Percentiles rank a stretch among this genome's conserved stretches.
Conservation (phyloP, 148 eudicot genomes). For the Nepenthes mirabilis region DNA sequence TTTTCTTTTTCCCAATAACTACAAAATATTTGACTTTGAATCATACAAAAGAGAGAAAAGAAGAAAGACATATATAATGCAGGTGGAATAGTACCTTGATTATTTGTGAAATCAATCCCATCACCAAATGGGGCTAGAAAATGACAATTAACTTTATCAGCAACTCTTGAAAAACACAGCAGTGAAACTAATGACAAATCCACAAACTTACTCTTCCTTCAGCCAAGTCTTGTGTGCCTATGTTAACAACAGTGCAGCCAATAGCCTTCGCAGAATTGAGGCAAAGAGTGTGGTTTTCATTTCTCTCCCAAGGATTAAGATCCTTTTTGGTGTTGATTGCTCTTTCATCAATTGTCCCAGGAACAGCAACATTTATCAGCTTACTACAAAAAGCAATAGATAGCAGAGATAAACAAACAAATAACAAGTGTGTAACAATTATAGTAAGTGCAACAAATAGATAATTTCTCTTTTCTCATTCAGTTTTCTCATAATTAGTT, state of each 20-base stretch:
- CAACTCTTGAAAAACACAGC: background rate
- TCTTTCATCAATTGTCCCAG: conserved; percentile 88
- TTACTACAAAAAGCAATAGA: conserved; percentile 36
- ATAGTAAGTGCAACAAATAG: no score
- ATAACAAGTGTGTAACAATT: no score
- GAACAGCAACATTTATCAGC: conserved; percentile 85
- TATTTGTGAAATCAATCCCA: conserved; percentile 78
- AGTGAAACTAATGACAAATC: background rate
- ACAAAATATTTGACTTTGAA: background rate
- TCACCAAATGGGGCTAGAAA: conserved; percentile 66
- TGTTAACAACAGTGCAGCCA: conserved; percentile 91
- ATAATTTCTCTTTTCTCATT: no score
- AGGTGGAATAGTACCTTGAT: conserved; percentile 36
- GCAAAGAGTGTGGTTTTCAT: conserved; percentile 89
- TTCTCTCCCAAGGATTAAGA: conserved; percentile 89
- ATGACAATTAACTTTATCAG: conserved; percentile 10
- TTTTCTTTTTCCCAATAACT: background rate
- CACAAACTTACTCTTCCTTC: conserved; percentile 65
- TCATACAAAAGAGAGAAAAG: background rate
- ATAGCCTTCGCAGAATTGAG: conserved; percentile 96
- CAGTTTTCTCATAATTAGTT: no score
- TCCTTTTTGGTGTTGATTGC: conserved; percentile 62
- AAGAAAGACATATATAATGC: background rate
- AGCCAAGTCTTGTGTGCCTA: conserved; percentile 75
- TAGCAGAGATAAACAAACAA: background rate